Conservation (phyloP, 192 early-diverging fungal species). For the Backusella macrospora region DNA sequence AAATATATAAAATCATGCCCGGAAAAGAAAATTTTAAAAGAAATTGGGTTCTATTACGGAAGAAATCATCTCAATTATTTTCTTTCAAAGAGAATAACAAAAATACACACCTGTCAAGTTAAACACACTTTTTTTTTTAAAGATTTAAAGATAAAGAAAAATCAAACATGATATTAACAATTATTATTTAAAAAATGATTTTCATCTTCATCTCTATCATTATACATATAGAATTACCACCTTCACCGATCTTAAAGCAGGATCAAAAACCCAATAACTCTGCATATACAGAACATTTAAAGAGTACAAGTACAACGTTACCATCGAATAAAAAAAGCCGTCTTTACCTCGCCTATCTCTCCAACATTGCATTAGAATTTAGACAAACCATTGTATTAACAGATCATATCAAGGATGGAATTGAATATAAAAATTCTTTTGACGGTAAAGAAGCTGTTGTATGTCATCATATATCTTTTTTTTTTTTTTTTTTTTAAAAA, state of each 20-base stretch:
- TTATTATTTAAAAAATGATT: too few relatives aligned
- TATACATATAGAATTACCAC: background rate
- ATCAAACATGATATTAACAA: too few relatives aligned
- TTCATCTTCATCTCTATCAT: too few relatives aligned
- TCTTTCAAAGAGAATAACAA: background rate
- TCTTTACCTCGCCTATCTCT: conserved; percentile 77
- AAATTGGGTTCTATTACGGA: background rate
- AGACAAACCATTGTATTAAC: conserved; percentile 56
- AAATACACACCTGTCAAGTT: background rate
- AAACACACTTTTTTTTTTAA: background rate
- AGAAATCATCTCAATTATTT: conserved; percentile 3
- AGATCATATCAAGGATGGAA: conserved; percentile 71
- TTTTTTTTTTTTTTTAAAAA: too few relatives aligned
- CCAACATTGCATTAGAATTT: conserved; percentile 72
- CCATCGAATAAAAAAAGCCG: background rate
- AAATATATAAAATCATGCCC: background rate
- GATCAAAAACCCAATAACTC: background rate
- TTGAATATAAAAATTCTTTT: conserved; percentile 86
- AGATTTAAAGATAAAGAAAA: too few relatives aligned
- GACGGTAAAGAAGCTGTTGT: conserved; percentile 88
- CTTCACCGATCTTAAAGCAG: background rate
- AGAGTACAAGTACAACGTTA: background rate
- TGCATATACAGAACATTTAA: background rate
- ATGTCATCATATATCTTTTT: conserved; percentile 17
- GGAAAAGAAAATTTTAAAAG: conserved; percentile 8